These are phyloP conservation scores for Leccinum imitatum DNA, from an alignment of 768 basidiomycete genomes.

Conservation along the genomic window DNA sequence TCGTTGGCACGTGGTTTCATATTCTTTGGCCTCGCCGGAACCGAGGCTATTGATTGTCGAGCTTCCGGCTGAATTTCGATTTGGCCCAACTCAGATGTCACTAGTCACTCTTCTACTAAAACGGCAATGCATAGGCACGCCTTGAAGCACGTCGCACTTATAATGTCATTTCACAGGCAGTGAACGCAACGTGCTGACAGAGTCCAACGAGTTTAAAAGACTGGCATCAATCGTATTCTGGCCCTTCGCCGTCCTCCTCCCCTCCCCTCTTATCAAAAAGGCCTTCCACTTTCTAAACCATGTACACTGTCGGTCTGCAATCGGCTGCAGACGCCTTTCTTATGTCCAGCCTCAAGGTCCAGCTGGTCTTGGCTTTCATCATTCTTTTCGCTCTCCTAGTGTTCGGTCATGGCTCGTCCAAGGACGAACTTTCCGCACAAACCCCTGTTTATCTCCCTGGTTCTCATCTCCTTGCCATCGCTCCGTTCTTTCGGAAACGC, in stretches of 20 bases:
- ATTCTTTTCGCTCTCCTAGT: constrained; percentile 42
- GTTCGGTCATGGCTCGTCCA: constrained; percentile 36
- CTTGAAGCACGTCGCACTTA: constrained; percentile 23
- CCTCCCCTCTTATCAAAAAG: constrained; percentile 24
- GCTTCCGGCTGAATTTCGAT: constrained; percentile 19
- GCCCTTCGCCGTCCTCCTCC: constrained; percentile 20
- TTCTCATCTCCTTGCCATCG: constrained; percentile 53
- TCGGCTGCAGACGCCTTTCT: constrained; percentile 38
- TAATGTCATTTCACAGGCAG: constrained; percentile 29
- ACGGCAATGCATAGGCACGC: constrained; percentile 22
- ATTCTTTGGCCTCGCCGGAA: constrained; percentile 19
- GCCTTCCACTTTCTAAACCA: constrained; percentile 29
- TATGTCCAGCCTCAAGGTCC: constrained; percentile 33
- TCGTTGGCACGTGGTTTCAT: constrained; percentile 21
- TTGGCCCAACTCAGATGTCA: background rate
- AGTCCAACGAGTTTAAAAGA: constrained; percentile 25
- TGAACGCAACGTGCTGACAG: constrained; percentile 20
- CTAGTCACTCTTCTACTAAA: constrained; percentile 3
- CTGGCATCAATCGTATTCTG: constrained; percentile 20
- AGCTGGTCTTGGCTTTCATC: constrained; percentile 34
- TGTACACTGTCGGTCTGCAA: constrained; percentile 44
- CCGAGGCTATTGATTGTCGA: constrained; percentile 28
- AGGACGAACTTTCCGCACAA: constrained; percentile 42
- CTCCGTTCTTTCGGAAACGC: constrained; percentile 66
- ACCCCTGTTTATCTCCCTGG: constrained; percentile 59